Evolutionary conservation across 176 grass and related monocot species (phyloP), one percentile per base, ranked within the genome.

Genomic region (Oryza glumipatula): DNA sequence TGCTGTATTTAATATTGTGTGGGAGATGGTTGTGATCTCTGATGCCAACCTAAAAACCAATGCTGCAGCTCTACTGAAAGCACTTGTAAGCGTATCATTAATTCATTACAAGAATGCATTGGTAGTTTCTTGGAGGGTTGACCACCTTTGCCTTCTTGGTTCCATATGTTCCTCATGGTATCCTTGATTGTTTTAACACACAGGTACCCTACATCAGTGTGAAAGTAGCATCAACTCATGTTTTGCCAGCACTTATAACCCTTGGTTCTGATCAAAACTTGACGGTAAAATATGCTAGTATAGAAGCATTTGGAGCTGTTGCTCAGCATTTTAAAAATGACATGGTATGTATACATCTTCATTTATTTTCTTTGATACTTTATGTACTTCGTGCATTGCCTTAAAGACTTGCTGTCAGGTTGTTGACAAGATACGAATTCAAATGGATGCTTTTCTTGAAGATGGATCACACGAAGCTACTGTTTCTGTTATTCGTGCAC

Each of bases 391-490:
- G 11, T 83, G 32, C 65, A 45, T 70, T 67, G 1, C 23, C 28
- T 71, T 45, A 12, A 39, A 76, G 65, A 77, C 77, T 80, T 67
- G 44, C 54, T 85, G 67, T 74, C 80, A 98, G 96, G 82, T 98
- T 87, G 83, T 98, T 82, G 96, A 98, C 82, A 98, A 98, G 83
- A 95, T 98, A 90, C 91, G 67, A 68, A 81, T 98, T 87, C 95
- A 98, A 89, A 95, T 98, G 96, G 93, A 98, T 88, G 89, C 93
- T 84, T 98, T 98, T 86, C 91, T 98, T 87, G 96, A 98, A 90
- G 96, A 98, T 88, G 93, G 93, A 84, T 95, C 93, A 23, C 93
- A 98, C 73, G 96, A 98, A 86, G 96, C 96, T 78, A 94, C 86
- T 76, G 52, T 90, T 73, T 95, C 93, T 87, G 96, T 95, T 82